Base-by-base conservation (phyloP, 331 rosid species). In the Ulmus americana region DNA sequence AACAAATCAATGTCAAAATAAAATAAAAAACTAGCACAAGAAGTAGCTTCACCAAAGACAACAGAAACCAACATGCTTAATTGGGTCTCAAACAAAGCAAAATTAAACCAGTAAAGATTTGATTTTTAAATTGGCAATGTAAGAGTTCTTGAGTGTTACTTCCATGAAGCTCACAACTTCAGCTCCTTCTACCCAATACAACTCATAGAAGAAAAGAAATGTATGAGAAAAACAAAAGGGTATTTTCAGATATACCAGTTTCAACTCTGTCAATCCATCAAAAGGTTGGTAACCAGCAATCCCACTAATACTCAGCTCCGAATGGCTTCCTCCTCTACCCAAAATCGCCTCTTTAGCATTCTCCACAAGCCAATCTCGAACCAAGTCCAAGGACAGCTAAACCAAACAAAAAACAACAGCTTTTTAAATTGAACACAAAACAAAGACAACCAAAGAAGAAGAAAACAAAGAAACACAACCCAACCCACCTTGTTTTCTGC, bases 401-500 rank as follows among this genome's bases (percentile, higher is more conserved):
- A 58, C 42, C 61, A 42, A 65, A 73, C 73, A 51, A 22, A 67
- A 38, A 77, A 55, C 63, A 20, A 18, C 14, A 70, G 45, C 53
- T 12, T 52, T 22, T 1, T 7, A 18, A 1, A 59, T 12, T 43
- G 12, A n/a, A 45, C 42, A 3, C 11, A 51, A 55, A 20, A 5
- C 15, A 44, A 42, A 61, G 6, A 18, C 15, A n/a, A 20, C 22
- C 63, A 62, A 14, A 14, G 20, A 18, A 60, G 40, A 39, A 44
- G 56, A 55, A 51, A 6, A 8, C 57, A 71, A 6, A 9, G 13
- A 10, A 69, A 28, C 35, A 28, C 35, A 28, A 28, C 35, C 35
- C 4, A 2, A 79, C 92, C 72, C 57, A 91, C 97, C 69, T 81
- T 92, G 78, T 80, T 92, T 59, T 89, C 88, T 1, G 75, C 82